A percentile compares a stretch with the other conserved stretches of the same genome.
Evolutionary conservation across 305 asterid genomes (phyloP).

Genomic region (Solanum hybrid): DNA sequence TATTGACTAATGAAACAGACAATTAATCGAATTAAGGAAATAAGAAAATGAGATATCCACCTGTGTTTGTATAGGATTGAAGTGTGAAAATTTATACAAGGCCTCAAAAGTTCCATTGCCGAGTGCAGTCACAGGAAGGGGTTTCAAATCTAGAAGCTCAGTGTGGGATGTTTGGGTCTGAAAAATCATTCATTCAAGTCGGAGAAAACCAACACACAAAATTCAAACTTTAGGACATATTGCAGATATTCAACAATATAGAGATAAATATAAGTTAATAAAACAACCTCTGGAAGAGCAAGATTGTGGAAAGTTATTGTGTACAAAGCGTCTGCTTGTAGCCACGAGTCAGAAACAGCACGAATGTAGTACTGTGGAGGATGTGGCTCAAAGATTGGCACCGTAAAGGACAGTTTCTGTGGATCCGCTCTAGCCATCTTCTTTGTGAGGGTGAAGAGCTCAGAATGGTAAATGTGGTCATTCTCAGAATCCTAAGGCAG

Average conservation of each 20-base stretch:
- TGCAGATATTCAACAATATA: slow-evolving; percentile 5
- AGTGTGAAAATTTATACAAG: slow-evolving; percentile 80
- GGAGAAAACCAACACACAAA: neutral
- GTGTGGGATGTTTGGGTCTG: slow-evolving; percentile 91
- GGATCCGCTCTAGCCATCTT: slow-evolving; percentile 84
- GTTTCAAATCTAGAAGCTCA: slow-evolving; percentile 93
- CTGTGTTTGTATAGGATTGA: slow-evolving; percentile 99
- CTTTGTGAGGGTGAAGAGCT: slow-evolving; percentile 81
- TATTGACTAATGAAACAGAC: slow-evolving; percentile 12
- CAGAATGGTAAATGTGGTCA: slow-evolving; percentile 95
- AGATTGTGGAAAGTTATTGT: slow-evolving; percentile 81
- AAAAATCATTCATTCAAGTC: slow-evolving; percentile 12
- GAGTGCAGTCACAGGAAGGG: slow-evolving; percentile 97
- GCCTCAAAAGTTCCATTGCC: slow-evolving; percentile 75
- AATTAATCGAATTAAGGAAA: neutral
- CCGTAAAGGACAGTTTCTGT: slow-evolving; percentile 86
- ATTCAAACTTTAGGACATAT: neutral
- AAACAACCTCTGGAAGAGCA: slow-evolving; percentile 84
- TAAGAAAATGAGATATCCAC: slow-evolving; percentile 19
- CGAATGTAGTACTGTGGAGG: slow-evolving; percentile 96
- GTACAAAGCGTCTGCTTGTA: slow-evolving; percentile 86
- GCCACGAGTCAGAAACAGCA: slow-evolving; percentile 94
- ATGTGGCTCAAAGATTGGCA: slow-evolving; percentile 99
- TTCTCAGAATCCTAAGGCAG: slow-evolving; percentile 79
- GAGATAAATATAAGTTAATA: slow-evolving; percentile 12